Conservation (phyloP, 2,329 filamentous ascomycete genomes). For the Bimuria novae-zelandiae region DNA sequence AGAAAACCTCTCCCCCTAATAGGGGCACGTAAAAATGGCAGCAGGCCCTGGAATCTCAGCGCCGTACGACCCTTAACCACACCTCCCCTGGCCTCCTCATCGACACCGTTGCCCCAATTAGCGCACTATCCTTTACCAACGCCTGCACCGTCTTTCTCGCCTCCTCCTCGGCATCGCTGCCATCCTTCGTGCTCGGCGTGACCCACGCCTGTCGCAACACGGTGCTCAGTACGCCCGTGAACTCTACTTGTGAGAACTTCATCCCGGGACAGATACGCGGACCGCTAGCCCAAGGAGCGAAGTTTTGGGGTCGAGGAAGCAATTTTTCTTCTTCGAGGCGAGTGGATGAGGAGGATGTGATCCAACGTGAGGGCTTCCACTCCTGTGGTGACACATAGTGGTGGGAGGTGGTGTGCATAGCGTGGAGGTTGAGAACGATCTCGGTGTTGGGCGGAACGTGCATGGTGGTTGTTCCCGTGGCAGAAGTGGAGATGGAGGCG, state of each 20-base stretch:
- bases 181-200: conserved; percentile 2
- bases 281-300: conserved; percentile 55
- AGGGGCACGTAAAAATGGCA: no score
- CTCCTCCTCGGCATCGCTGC: not conserved
- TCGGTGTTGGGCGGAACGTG: conserved; percentile 18
- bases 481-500: not conserved
- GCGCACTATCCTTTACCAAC: conserved; percentile 17
- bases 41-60: no score
- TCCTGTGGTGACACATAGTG: conserved; percentile 28
- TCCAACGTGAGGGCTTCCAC: conserved; percentile 45
- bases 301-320: conserved; percentile 26
- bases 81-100: conserved; percentile 18
- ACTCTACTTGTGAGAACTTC: conserved; percentile 62
- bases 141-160: conserved; percentile 11
- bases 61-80: conserved; percentile 13
- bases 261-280: conserved; percentile 58
- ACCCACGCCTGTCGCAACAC: conserved; percentile 19
- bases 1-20: no score
- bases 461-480: conserved; percentile 1
- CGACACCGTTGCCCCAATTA: conserved; percentile 19
- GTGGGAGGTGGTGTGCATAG: conserved; percentile 31
- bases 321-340: conserved; percentile 1
- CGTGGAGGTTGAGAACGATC: conserved; percentile 25
- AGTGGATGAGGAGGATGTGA: conserved; percentile 13
- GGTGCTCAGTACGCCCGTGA: conserved; percentile 51